Percentiles rank a stretch among this genome's conserved stretches.
Conservation (phyloP, 2,329 filamentous ascomycete genomes). For the Ilyonectria sp. region DNA sequence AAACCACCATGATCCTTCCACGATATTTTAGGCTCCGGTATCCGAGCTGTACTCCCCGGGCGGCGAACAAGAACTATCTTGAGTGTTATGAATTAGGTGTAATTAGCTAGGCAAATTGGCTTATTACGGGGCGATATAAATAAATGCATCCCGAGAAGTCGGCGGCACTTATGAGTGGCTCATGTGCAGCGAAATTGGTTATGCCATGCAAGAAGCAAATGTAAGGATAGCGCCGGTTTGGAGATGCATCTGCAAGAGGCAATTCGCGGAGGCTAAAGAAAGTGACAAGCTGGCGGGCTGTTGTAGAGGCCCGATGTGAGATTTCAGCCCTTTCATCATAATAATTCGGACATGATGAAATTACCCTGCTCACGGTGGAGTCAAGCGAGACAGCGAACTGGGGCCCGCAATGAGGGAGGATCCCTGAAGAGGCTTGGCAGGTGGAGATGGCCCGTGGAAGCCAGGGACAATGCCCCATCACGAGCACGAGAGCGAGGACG, state of each 20-base stretch:
- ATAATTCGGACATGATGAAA: slow-evolving; percentile 33
- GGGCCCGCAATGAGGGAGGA: slow-evolving; percentile 40
- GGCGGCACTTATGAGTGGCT: slow-evolving; percentile 11
- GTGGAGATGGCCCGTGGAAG: slow-evolving; percentile 34
- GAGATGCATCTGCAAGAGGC: slow-evolving; percentile 24
- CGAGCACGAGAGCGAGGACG: slow-evolving; percentile 20
- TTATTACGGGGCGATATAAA: slow-evolving; percentile 39
- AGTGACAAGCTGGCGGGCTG: slow-evolving; percentile 24
- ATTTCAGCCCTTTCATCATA: slow-evolving; percentile 39
- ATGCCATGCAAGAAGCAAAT: slow-evolving; percentile 29
- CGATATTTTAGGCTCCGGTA: slow-evolving; percentile 30
- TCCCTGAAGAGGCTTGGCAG: slow-evolving; percentile 45
- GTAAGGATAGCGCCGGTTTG: slow-evolving; percentile 17
- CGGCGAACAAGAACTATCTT: slow-evolving; percentile 38
- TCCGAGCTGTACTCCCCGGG: slow-evolving; percentile 23
- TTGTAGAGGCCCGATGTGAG: slow-evolving; percentile 27
- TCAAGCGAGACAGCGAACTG: slow-evolving; percentile 38
- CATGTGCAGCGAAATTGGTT: slow-evolving; percentile 38
- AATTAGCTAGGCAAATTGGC: slow-evolving; percentile 46
- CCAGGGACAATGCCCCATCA: slow-evolving; percentile 27
- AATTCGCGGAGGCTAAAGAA: slow-evolving; percentile 35
- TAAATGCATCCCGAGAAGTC: slow-evolving; percentile 34
- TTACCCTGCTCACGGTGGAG: slow-evolving; percentile 42
- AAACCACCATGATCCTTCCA: slow-evolving; percentile 11
- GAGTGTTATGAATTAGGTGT: slow-evolving; percentile 36